Evolutionary conservation across 192 early-diverging fungal species (phyloP).

Genomic region (Coemansia sp.): DNA sequence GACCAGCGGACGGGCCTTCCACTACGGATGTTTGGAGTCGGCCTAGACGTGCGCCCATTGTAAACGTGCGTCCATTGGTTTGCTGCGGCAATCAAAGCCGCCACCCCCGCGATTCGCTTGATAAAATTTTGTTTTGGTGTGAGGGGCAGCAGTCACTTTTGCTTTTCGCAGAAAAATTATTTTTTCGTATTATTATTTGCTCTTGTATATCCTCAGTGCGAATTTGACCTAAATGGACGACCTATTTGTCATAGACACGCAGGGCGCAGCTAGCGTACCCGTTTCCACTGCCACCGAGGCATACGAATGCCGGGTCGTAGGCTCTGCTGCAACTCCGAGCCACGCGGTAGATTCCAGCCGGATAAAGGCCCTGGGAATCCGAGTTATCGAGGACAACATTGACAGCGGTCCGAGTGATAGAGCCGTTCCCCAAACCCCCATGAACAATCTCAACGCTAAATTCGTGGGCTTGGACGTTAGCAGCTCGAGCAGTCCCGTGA

Average conservation of each 20-base stretch:
- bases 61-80: no score
- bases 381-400: slow-evolving; percentile 1
- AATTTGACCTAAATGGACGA: slow-evolving; percentile 40
- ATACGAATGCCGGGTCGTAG: slow-evolving; percentile 20
- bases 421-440: background rate
- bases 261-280: slow-evolving; percentile 6
- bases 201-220: background rate
- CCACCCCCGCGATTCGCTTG: no score
- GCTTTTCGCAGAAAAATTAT: background rate
- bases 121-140: no score
- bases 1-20: slow-evolving; percentile 38
- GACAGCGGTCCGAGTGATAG: background rate
- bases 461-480: slow-evolving; percentile 31
- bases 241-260: slow-evolving; percentile 48
- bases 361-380: slow-evolving; percentile 6
- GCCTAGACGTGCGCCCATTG: no score
- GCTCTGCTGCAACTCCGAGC: background rate
- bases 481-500: background rate
- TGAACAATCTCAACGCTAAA: slow-evolving; percentile 23
- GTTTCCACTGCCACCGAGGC: slow-evolving; percentile 3
- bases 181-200: background rate
- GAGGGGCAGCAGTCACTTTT: no score
- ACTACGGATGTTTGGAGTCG: slow-evolving; percentile 44
- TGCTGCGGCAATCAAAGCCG: no score
- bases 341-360: background rate